Evolutionary conservation across 2,329 filamentous ascomycete species (phyloP), one percentile per base, ranked within the genome.

Genomic region (Escovopsis sp.): DNA sequence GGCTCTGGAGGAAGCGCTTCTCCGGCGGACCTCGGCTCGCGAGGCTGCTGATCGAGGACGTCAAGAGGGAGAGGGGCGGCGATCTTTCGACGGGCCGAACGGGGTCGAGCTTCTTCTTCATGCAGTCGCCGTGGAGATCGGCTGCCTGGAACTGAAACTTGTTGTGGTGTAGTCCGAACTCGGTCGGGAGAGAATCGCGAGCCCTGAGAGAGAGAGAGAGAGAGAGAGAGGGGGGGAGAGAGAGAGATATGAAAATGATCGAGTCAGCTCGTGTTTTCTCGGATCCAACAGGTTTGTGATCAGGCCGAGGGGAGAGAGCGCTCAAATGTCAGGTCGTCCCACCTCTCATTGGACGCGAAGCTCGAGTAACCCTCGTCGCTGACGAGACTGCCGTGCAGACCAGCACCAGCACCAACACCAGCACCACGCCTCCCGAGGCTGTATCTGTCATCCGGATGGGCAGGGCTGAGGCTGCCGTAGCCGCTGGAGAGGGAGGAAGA

Each of bases 61-160:
- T 62, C 5, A 68, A 52, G 4, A 56, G 53, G 9, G 64, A 63
- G 33, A 59, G 58, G 16, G 64, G 58, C 2, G 64, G 60, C 8
- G 63, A 61, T 13, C 58, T 64, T 38, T 67, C 63, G n/a, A 62
- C 45, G 0, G 34, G 33, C 27, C 62, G 57, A 27, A 61, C 51
- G 1, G 62, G 59, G 38, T 72, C 62, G n/a, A 75, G 56, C 52
- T 69, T 74, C 49, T 67, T 68, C 39, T 71, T 63, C 47, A 72
- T 61, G 35, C 55, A 60, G 39, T 58, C 63, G 39, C 67, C 64
- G 35, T 72, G 63, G 12, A 64, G 54, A 31, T 66, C 55, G 44
- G 62, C 59, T 35, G 58, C 56, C 4, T 61, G 58, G 41, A 68
- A 66, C 38, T 66, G 58, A 38, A 61, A 69, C 27, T 59, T 63